A percentile compares a stretch with the other conserved stretches of the same genome.
These are phyloP conservation scores for Stereocaulon alpinum DNA, from an alignment of 495 filamentous ascomycete species.

Conservation along the genomic window DNA sequence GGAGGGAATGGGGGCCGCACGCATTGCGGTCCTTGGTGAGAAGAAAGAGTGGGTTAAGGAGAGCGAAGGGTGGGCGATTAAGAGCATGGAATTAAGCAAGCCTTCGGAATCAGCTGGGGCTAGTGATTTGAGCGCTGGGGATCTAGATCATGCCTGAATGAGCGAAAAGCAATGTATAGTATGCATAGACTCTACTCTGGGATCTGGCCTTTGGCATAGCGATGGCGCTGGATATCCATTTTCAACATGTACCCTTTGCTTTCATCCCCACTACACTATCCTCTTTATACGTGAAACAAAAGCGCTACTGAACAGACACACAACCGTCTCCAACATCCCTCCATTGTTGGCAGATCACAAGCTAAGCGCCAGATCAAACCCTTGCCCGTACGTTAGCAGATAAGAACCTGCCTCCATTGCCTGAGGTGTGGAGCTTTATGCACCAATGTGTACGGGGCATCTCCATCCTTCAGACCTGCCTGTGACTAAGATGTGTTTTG, in stretches of 20 bases:
- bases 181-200: conserved; percentile 16
- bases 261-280: not conserved
- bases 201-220: conserved; percentile 8
- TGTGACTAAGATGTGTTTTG: conserved; percentile 27
- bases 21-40: conserved; percentile 71
- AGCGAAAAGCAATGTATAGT: not conserved
- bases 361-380: conserved; percentile 36
- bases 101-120: conserved; percentile 9
- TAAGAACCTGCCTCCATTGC: conserved; percentile 11
- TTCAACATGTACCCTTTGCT: not conserved
- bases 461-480: conserved; percentile 38
- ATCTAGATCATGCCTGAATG: not conserved
- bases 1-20: conserved; percentile 47
- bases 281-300: not conserved
- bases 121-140: conserved; percentile 8
- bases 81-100: conserved; percentile 33
- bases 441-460: conserved; percentile 12
- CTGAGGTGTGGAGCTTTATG: conserved; percentile 17
- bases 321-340: conserved; percentile 31
- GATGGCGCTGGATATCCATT: conserved; percentile 2
- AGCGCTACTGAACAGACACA: conserved; percentile 39
- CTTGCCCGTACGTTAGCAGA: conserved; percentile 6
- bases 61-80: conserved; percentile 37
- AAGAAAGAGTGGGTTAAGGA: conserved; percentile 61
- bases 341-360: conserved; percentile 38